Evolutionary conservation across 2,329 filamentous ascomycete species (phyloP).

Genomic region (Penicillium sp.): DNA sequence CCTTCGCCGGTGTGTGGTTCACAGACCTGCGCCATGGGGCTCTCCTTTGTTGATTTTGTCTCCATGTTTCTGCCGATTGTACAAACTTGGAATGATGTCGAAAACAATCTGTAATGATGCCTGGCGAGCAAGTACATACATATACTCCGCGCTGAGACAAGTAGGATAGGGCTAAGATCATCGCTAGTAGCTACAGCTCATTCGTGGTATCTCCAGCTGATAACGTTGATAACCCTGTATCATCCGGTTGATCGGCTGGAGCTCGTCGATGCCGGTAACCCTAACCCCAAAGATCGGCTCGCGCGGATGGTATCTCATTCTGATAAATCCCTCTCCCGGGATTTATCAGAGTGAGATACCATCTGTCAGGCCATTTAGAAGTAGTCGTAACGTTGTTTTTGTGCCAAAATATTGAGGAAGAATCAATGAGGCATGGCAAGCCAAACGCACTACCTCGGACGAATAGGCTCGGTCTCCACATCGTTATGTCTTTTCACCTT

Average conservation of each 20-base stretch:
- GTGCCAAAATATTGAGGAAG: not conserved
- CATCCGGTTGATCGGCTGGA: conserved; percentile 2
- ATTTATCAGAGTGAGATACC: not conserved
- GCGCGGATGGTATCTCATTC: not conserved
- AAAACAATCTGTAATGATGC: conserved; percentile 2
- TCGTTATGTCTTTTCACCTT: conserved; percentile 6
- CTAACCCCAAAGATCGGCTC: conserved; percentile 4
- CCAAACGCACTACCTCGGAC: conserved; percentile 4
- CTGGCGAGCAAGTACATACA: conserved; percentile 3
- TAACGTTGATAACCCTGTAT: conserved; percentile 1
- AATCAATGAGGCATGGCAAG: conserved; percentile 3
- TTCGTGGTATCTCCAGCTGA: conserved; percentile 6
- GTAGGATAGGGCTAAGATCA: conserved; percentile 2
- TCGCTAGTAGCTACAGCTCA: not conserved
- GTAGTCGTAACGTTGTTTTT: not conserved
- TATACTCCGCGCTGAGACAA: conserved; percentile 1
- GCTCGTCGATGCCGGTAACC: not conserved
- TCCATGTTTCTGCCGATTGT: conserved; percentile 2
- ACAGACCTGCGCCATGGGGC: conserved; percentile 5
- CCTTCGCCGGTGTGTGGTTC: conserved; percentile 1
- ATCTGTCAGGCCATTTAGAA: not conserved
- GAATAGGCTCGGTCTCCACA: conserved; percentile 1
- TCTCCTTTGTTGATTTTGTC: conserved; percentile 2
- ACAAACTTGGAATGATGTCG: conserved; percentile 1
- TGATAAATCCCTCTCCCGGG: not conserved